Evolutionary conservation across 1,284 basidiomycete genomes (phyloP).

Genomic region (Neonothopanus nambi): DNA sequence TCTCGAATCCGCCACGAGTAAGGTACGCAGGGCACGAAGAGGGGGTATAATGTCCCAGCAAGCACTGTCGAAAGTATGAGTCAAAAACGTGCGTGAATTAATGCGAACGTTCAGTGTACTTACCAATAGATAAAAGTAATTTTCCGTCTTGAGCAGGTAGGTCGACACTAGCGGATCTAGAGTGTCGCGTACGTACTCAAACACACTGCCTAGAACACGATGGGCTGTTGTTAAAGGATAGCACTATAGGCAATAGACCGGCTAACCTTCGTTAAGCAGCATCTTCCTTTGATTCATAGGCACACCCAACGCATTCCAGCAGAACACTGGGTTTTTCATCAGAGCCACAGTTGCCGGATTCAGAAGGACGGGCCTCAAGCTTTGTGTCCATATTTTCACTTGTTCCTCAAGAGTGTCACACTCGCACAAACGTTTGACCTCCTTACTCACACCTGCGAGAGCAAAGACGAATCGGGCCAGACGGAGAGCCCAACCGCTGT

Average conservation of each 20-base stretch:
- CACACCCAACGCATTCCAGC: constrained; percentile 84
- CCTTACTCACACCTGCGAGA: constrained; percentile 57
- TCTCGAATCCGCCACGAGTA: constrained; percentile 65
- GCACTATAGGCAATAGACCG: not conserved
- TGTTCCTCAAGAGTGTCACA: constrained; percentile 63
- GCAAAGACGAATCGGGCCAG: constrained; percentile 64
- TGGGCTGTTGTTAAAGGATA: not conserved
- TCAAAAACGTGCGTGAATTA: not conserved
- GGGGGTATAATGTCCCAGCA: constrained; percentile 66
- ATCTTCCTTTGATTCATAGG: constrained; percentile 75
- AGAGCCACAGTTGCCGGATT: constrained; percentile 67
- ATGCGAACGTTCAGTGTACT: constrained; percentile 15
- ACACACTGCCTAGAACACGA: constrained; percentile 38
- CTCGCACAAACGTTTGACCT: constrained; percentile 60
- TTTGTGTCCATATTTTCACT: constrained; percentile 62
- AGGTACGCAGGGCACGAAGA: constrained; percentile 77
- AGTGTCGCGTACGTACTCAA: constrained; percentile 62
- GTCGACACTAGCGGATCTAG: constrained; percentile 62
- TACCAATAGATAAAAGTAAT: constrained; percentile 71
- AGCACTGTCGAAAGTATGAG: constrained; percentile 37
- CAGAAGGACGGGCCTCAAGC: constrained; percentile 65
- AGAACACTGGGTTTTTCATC: constrained; percentile 66
- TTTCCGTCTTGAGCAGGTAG: constrained; percentile 54
- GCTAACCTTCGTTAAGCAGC: constrained; percentile 57
- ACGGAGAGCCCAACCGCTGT: constrained; percentile 72